Percentiles rank a stretch among this genome's conserved stretches.
Conservation (phyloP, 208 protist species). For the Trypanosomatidae sp. region DNA sequence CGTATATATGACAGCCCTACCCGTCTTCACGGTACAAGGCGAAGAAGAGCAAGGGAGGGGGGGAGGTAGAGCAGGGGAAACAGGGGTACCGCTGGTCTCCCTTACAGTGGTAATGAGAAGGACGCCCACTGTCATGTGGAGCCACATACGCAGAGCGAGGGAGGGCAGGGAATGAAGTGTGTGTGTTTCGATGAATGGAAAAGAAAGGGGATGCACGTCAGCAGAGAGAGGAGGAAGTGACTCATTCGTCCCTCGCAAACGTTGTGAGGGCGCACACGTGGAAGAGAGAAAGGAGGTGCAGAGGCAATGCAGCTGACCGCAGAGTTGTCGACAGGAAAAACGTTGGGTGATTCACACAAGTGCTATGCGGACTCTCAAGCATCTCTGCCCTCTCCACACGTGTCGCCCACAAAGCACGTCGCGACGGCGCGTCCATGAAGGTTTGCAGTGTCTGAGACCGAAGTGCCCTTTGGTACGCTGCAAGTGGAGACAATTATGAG, state of each 20-base stretch:
- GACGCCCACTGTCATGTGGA: no score
- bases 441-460: background rate
- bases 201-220: background rate
- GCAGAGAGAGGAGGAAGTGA: constrained; percentile 4
- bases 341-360: background rate
- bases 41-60: background rate
- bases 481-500: background rate
- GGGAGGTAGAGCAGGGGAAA: background rate
- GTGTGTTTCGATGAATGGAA: background rate
- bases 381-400: background rate
- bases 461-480: background rate
- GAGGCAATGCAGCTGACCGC: background rate
- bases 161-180: background rate
- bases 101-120: background rate
- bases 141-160: background rate
- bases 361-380: no score
- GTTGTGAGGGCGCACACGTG: background rate
- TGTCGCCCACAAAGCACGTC: background rate
- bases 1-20: background rate
- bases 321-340: background rate
- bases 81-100: background rate
- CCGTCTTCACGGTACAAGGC: background rate
- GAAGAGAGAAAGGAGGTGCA: background rate
- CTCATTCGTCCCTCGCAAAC: background rate
- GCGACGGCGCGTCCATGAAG: background rate